phyloP scores from a whole-genome alignment of 2,329 filamentous ascomycete genomes.

The Fusarium miscanthi region DNA sequence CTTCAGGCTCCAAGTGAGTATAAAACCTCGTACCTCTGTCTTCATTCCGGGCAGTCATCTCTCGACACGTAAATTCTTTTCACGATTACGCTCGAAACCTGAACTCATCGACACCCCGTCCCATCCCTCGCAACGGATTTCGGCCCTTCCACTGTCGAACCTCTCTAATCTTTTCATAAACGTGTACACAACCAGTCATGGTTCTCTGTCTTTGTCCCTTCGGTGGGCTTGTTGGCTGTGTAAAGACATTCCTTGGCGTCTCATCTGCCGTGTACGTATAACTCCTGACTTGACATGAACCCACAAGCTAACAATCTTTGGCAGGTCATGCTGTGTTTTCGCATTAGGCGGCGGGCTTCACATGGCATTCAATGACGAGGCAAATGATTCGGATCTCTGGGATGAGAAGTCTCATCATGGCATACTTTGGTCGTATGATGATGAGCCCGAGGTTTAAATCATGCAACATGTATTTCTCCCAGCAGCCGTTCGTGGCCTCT shows the following conservation, averaged over 20 bases:
- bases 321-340: not conserved
- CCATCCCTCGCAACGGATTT: not conserved
- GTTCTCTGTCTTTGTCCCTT: not conserved
- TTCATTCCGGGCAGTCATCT: not conserved
- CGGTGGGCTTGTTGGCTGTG: not conserved
- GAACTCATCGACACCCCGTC: not conserved
- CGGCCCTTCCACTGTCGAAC: not conserved
- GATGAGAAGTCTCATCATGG: not conserved
- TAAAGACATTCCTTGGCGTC: not conserved
- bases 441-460: not conserved
- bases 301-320: not conserved
- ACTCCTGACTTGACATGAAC: not conserved
- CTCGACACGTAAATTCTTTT: not conserved
- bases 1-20: not conserved
- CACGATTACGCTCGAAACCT: not conserved
- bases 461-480: not conserved
- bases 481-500: no score
- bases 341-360: not conserved
- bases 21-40: not conserved
- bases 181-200: not conserved
- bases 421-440: not conserved
- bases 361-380: not conserved
- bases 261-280: not conserved
- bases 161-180: not conserved
- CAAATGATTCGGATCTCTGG: not conserved